Evolutionary conservation across 805 yeast genomes (phyloP).

Genomic region (Sugiyamaella americana): DNA sequence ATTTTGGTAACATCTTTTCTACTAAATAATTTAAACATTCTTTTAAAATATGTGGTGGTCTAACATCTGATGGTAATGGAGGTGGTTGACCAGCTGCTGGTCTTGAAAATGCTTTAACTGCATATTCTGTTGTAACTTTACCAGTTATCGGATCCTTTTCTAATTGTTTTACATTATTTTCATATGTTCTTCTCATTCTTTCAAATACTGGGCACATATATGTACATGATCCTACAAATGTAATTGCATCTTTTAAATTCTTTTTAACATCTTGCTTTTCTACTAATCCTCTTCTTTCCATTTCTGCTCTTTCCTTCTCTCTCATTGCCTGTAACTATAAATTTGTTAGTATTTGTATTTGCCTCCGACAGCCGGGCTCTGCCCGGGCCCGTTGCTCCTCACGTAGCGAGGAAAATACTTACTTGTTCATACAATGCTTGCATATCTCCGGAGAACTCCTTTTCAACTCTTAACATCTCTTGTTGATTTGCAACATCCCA

Average conservation of each 20-base stretch:
- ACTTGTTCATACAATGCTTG: constrained; percentile 61
- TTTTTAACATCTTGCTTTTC: constrained; percentile 82
- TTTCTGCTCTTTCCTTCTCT: constrained; percentile 63
- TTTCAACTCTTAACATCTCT: constrained; percentile 48
- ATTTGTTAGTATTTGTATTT: neutral
- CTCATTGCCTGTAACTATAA: constrained; percentile 61
- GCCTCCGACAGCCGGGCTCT: constrained; percentile 1
- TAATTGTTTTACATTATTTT: constrained; percentile 73
- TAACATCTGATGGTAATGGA: constrained; percentile 92
- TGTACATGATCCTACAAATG: constrained; percentile 78
- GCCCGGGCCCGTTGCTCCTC: neutral
- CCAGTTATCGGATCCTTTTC: constrained; percentile 64
- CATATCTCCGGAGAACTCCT: constrained; percentile 43
- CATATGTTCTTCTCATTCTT: constrained; percentile 77
- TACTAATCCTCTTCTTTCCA: constrained; percentile 78
- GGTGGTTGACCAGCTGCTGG: constrained; percentile 99
- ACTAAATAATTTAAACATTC: constrained; percentile 67
- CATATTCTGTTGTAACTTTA: constrained; percentile 50
- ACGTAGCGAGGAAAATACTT: neutral
- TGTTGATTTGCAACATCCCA: constrained; percentile 80
- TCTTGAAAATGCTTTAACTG: constrained; percentile 88
- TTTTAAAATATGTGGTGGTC: constrained; percentile 77
- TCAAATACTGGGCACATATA: constrained; percentile 97
- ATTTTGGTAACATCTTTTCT: constrained; percentile 50
- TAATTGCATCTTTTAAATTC: constrained; percentile 79